Evolutionary conservation across 2,329 filamentous ascomycete species (phyloP).

Genomic region (Thielaviopsis euricoi): DNA sequence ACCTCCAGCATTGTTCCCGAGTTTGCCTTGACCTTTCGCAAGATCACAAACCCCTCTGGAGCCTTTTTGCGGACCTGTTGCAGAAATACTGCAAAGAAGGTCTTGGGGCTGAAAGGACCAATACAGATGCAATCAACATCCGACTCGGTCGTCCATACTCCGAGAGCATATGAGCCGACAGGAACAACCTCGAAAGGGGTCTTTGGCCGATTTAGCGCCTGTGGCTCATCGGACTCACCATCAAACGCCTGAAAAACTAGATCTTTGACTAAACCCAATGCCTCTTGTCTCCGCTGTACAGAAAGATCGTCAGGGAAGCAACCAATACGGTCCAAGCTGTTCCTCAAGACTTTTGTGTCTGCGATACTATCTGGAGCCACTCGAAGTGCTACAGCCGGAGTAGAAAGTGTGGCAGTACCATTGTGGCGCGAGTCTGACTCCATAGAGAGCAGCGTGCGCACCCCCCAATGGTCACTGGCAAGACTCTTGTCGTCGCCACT

Average conservation of each 20-base stretch:
- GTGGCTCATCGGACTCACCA: background rate
- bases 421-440: background rate
- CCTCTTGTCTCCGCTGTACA: background rate
- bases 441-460: constrained; percentile 26
- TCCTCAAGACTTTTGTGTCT: background rate
- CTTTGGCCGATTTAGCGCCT: background rate
- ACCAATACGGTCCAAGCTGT: background rate
- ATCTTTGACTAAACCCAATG: background rate
- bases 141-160: constrained; percentile 42
- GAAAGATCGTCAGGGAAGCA: background rate
- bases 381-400: background rate
- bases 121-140: constrained; percentile 52
- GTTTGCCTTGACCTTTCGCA: constrained; percentile 40
- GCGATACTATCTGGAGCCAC: background rate
- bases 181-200: constrained; percentile 30
- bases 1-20: constrained; percentile 50
- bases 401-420: background rate
- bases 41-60: constrained; percentile 27
- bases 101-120: constrained; percentile 40
- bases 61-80: background rate
- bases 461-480: constrained; percentile 43
- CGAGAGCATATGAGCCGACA: constrained; percentile 50
- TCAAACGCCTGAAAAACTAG: background rate
- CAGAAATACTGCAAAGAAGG: constrained; percentile 32
- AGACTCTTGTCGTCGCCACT: constrained; percentile 16